Percentiles rank a stretch among this genome's conserved stretches.
Conservation (phyloP, 768 basidiomycete genomes). For the Amanita polypyramis region DNA sequence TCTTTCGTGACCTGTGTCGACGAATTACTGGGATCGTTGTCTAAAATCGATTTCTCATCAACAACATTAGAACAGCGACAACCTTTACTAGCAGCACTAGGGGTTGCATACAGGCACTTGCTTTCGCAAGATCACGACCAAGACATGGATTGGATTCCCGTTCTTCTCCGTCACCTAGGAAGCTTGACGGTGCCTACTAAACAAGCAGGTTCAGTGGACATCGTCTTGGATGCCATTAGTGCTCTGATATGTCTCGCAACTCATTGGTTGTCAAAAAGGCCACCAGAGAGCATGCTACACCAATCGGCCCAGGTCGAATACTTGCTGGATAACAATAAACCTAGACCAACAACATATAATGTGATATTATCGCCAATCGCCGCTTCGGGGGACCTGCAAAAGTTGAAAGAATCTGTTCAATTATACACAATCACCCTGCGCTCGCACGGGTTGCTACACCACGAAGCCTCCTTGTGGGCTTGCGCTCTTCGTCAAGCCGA, state of each 20-base stretch:
- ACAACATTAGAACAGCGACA: background rate
- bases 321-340: conserved; percentile 11
- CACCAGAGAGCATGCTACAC: background rate
- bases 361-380: conserved; percentile 11
- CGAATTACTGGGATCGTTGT: background rate
- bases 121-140: background rate
- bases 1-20: conserved; percentile 2
- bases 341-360: conserved; percentile 15
- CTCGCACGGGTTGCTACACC: conserved; percentile 22
- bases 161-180: background rate
- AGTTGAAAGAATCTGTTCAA: conserved; percentile 13
- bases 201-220: background rate
- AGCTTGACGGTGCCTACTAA: background rate
- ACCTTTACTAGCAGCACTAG: background rate
- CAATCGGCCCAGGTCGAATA: background rate
- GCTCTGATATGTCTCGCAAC: conserved; percentile 6
- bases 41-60: conserved; percentile 17
- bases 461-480: conserved; percentile 44
- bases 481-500: conserved; percentile 40
- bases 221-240: background rate
- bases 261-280: conserved; percentile 3
- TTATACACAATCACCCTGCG: conserved; percentile 20
- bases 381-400: conserved; percentile 8
- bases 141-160: background rate
- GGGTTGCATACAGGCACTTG: background rate